Conservation (phyloP, 73 alveolate species). For the Uronychia binucleata region DNA sequence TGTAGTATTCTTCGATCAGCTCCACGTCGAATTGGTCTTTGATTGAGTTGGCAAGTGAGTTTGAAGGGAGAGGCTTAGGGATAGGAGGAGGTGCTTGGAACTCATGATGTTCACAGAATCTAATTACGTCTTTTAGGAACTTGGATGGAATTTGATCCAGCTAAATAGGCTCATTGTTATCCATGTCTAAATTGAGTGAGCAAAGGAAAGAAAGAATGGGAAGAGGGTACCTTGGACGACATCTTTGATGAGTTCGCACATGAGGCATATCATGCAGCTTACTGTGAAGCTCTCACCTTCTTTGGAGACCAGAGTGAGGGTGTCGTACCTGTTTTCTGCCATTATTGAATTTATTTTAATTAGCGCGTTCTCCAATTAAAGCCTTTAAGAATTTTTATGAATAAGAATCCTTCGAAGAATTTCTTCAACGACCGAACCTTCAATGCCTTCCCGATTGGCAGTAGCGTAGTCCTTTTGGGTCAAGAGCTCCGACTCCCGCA, state of each 20-base stretch:
- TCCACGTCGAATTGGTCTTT: constrained; percentile 25
- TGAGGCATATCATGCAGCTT: background rate
- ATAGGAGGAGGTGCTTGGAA: constrained; percentile 10
- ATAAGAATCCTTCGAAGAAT: background rate
- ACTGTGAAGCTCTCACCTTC: constrained; percentile 46
- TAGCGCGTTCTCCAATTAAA: background rate
- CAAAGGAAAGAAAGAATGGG: background rate
- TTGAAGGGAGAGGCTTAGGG: constrained; percentile 41
- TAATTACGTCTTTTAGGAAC: constrained; percentile 10
- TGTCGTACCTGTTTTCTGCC: background rate
- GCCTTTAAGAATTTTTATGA: background rate
- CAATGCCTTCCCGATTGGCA: background rate
- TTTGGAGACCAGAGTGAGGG: constrained; percentile 32
- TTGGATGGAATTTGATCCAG: constrained; percentile 3
- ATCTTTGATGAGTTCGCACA: constrained; percentile 35
- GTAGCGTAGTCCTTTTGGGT: background rate
- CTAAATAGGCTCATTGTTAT: constrained; percentile 12
- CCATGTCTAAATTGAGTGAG: background rate
- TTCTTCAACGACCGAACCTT: background rate
- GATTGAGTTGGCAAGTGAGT: constrained; percentile 16
- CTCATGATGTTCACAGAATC: constrained; percentile 42
- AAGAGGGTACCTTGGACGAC: constrained; percentile 2
- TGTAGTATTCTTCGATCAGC: constrained; percentile 9
- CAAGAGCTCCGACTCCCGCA: background rate
- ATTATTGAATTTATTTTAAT: no score